These are phyloP conservation scores for Xylariaceae sp. DNA, from an alignment of 2,329 filamentous ascomycete genomes.

Conservation along the genomic window DNA sequence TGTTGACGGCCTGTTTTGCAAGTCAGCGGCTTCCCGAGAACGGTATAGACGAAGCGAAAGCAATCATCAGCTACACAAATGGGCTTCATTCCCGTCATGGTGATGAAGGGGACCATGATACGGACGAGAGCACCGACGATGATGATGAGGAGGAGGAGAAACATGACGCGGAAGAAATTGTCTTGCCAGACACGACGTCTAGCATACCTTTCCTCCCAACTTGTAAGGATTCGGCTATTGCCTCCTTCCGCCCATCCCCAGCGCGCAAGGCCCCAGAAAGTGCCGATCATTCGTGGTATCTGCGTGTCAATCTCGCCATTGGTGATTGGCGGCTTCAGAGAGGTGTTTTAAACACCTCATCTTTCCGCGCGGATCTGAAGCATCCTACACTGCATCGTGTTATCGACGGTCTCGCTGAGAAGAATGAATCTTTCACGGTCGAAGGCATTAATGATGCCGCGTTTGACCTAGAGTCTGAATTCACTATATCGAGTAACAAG, in stretches of 20 bases:
- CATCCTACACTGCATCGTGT: constrained; percentile 51
- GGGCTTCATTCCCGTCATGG: constrained; percentile 12
- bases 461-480: constrained; percentile 41
- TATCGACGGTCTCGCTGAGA: constrained; percentile 41
- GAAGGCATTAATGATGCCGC: constrained; percentile 53
- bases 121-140: constrained; percentile 12
- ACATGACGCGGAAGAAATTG: constrained; percentile 14
- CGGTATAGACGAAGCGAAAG: constrained; percentile 46
- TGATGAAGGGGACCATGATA: constrained; percentile 11
- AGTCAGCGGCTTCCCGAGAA: constrained; percentile 44
- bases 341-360: constrained; percentile 57
- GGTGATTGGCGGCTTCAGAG: constrained; percentile 56
- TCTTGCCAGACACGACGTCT: constrained; percentile 37
- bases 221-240: constrained; percentile 49
- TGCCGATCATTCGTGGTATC: constrained; percentile 52
- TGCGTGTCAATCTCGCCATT: constrained; percentile 59
- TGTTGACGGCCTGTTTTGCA: constrained; percentile 60
- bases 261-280: constrained; percentile 40
- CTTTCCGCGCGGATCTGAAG: constrained; percentile 47
- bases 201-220: constrained; percentile 36
- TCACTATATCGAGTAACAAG: constrained; percentile 54
- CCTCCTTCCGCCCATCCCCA: constrained; percentile 42
- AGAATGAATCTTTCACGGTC: constrained; percentile 46
- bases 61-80: constrained; percentile 44
- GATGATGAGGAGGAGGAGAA: constrained; percentile 10